phyloP scores from a whole-genome alignment of 768 basidiomycete species.

The Naganishia antarctica region DNA sequence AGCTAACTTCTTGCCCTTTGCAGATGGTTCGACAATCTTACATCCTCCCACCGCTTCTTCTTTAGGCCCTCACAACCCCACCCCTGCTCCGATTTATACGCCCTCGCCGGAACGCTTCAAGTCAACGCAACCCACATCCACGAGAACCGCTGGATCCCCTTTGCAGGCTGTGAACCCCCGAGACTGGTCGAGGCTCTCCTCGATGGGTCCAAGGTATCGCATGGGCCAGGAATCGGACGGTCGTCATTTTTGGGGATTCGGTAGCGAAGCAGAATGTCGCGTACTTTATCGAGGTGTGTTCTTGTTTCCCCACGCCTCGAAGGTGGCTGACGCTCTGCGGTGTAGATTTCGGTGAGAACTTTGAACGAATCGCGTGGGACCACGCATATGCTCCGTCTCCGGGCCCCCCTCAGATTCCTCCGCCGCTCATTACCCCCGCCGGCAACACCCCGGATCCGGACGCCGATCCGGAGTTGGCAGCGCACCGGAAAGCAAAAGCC shows the following conservation, averaged over 20 bases:
- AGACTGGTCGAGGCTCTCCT: conserved; percentile 26
- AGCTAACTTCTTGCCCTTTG: neutral
- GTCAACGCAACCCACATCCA: conserved; percentile 26
- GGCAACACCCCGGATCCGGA: neutral
- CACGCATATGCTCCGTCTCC: neutral
- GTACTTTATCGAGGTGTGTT: conserved; percentile 36
- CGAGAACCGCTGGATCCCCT: conserved; percentile 34
- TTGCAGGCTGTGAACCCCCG: conserved; percentile 29
- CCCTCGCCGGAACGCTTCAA: conserved; percentile 28
- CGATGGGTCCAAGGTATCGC: no score
- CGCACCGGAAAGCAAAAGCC: neutral
- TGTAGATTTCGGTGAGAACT: neutral
- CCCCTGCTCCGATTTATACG: conserved; percentile 28
- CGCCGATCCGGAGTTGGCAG: neutral
- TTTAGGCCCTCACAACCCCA: no score
- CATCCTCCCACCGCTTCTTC: neutral
- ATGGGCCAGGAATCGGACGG: conserved; percentile 34
- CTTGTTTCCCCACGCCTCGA: conserved; percentile 9
- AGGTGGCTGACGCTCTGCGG: neutral
- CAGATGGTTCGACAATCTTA: neutral
- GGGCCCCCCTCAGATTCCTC: neutral
- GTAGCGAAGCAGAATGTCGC: conserved; percentile 32
- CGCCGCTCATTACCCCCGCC: neutral
- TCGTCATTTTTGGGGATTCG: conserved; percentile 37
- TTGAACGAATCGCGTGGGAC: neutral